phyloP scores from a whole-genome alignment of 768 basidiomycete genomes.

The Psilocybe sp. region DNA sequence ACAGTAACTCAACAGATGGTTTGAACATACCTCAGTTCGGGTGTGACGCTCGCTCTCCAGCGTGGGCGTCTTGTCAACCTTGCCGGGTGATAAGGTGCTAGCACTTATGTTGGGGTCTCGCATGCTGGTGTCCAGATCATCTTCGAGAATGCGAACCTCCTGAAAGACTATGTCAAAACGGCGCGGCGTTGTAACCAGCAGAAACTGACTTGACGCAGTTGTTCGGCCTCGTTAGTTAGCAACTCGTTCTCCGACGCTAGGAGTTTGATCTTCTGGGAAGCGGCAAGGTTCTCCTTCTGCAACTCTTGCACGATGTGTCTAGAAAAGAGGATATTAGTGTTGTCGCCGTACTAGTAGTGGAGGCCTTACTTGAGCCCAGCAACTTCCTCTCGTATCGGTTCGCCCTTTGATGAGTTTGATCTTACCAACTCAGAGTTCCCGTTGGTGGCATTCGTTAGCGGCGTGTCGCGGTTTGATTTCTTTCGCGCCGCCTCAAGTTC shows the following conservation, averaged over 20 bases:
- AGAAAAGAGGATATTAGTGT: not conserved
- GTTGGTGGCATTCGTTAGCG: conserved; percentile 38
- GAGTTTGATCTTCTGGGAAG: conserved; percentile 64
- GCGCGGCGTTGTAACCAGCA: not conserved
- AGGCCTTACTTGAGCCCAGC: conserved; percentile 72
- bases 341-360: not conserved
- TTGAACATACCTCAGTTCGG: conserved; percentile 47
- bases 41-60: conserved; percentile 44
- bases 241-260: conserved; percentile 76
- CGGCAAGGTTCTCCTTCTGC: conserved; percentile 71
- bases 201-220: conserved; percentile 63
- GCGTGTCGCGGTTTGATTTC: conserved; percentile 55
- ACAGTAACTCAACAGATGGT: not conserved
- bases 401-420: conserved; percentile 47
- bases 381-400: conserved; percentile 64
- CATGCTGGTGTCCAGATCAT: conserved; percentile 64
- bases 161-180: conserved; percentile 26
- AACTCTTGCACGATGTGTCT: conserved; percentile 89
- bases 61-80: conserved; percentile 39
- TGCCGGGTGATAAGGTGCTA: conserved; percentile 16
- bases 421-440: conserved; percentile 13
- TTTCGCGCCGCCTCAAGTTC: conserved; percentile 61
- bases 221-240: conserved; percentile 62
- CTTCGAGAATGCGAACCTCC: conserved; percentile 78
- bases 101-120: conserved; percentile 43